Evolutionary conservation across 2,329 filamentous ascomycete species (phyloP), one percentile per base, ranked within the genome.

Genomic region (Cylindrodendrum hubeiense): DNA sequence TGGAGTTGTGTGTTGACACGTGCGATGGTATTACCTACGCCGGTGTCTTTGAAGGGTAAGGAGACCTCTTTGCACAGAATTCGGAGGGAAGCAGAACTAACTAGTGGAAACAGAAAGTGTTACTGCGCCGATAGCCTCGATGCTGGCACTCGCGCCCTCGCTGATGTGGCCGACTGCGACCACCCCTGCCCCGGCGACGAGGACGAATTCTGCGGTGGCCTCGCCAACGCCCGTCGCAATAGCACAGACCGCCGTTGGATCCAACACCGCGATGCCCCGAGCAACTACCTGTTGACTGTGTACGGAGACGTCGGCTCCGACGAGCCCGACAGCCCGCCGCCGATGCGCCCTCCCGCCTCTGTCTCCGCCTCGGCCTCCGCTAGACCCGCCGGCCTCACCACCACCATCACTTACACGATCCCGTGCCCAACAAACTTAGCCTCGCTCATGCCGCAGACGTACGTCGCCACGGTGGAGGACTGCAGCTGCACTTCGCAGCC

Each of bases 121-220:
- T 85, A 83, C 74, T 87, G 85, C 61, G 82, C 83, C 34, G 75
- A 80, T 13, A 63, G 56, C 2, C 75, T 86, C 19, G 81, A 82
- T 39, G 73, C 75, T 5, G 76, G 79, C 47, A 81, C 83, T n/a
- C 76, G 69, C 13, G 79, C 82, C 13, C 67, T 79, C 2, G 54
- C 65, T 4, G 54, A 66, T 21, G 46, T 65, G 13, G 62, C 41
- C 4, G 60, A 44, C 12, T 85, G 84, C 67, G 68, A 81, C 56
- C 68, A 70, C 2, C 72, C 74, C 0, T 86, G 84, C 63, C 81
- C 84, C 0, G 84, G 83, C 2, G 76, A 85, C 63, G 63, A 66
- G 0, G 28, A 33, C 3, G 69, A 84, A 65, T 75, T 78, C 62
- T 86, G 84, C 71, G 84, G 84, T 46, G 83, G 83, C 15, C 67